Evolutionary conservation across 176 grass and related monocot species (phyloP), one percentile per base, ranked within the genome.

Genomic region (Rhynchospora pubera): DNA sequence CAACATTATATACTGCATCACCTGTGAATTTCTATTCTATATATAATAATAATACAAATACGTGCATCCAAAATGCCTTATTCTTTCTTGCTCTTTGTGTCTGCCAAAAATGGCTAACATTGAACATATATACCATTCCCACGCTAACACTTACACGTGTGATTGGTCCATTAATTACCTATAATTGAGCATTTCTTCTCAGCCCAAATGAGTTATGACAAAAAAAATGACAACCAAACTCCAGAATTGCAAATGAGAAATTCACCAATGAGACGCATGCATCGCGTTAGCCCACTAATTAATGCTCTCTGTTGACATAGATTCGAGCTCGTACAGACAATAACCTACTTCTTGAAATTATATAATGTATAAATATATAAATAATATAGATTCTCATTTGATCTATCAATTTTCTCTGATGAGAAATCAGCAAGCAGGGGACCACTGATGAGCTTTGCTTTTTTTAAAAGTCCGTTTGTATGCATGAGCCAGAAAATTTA

Each of bases 401-500:
- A 82, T 82, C 58, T 64, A 66, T 80, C 78, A 80, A 61, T 60
- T 80, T 80, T 80, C 9, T 80, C 39, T 62, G 30, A 58, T 62
- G 24, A 61, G 32, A 80, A 45, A 61, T 80, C 78, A 62, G 57
- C 26, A 3, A 63, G 23, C 34, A 61, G 1, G 57, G 53, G 55
- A 79, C 77, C 77, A 79, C 76, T 43, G 4, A 53, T 22, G 52
- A 51, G 32, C 44, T 28, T 74, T 52, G 45, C 48, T 50, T 73
- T 59, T 57, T 9, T 73, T 51, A 42, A 62, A 60, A 15, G 62
- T 80, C 42, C 56, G 3, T 43, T 81, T 58, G 53, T 14, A 16
- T 74, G 39, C 39, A 42, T 62, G 14, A 79, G 46, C 23, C 23
- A 77, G 45, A 43, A 19, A 19, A 48, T 50, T 23, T 82, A 82